phyloP scores from a whole-genome alignment of 108 stramenopile species.

The Cyclotella sp. region DNA sequence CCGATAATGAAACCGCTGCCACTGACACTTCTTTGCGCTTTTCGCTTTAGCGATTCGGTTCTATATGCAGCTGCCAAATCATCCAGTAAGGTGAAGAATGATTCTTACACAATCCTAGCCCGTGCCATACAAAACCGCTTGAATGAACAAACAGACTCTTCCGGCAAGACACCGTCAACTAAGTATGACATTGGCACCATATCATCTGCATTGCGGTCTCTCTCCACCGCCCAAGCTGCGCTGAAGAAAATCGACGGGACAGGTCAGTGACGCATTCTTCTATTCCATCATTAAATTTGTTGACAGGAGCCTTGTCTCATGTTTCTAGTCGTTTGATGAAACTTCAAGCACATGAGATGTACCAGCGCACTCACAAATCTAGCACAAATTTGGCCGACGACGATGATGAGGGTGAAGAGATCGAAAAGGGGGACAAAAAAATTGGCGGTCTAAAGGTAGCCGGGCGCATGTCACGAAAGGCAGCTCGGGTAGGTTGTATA shows the following conservation, averaged over 20 bases:
- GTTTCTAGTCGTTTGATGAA: not conserved
- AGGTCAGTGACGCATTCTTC: not conserved
- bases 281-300: not conserved
- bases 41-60: no score
- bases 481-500: conserved; percentile 66
- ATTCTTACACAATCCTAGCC: conserved; percentile 11
- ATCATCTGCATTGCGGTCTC: conserved; percentile 48
- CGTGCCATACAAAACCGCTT: conserved; percentile 21
- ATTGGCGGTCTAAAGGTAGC: conserved; percentile 56
- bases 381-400: conserved; percentile 29
- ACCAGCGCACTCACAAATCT: conserved; percentile 75
- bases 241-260: conserved; percentile 84
- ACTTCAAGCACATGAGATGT: conserved; percentile 72
- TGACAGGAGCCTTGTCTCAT: not conserved
- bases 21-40: no score
- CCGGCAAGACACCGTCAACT: not conserved
- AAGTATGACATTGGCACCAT: conserved; percentile 20
- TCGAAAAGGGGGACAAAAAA: conserved; percentile 11
- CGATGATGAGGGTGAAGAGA: conserved; percentile 16
- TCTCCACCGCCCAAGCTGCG: conserved; percentile 68
- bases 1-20: no score
- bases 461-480: conserved; percentile 78
- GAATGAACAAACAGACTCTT: not conserved
- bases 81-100: not conserved
- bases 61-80: no score